Conservation (phyloP, 805 yeast species). For the Candida stauntonica region DNA sequence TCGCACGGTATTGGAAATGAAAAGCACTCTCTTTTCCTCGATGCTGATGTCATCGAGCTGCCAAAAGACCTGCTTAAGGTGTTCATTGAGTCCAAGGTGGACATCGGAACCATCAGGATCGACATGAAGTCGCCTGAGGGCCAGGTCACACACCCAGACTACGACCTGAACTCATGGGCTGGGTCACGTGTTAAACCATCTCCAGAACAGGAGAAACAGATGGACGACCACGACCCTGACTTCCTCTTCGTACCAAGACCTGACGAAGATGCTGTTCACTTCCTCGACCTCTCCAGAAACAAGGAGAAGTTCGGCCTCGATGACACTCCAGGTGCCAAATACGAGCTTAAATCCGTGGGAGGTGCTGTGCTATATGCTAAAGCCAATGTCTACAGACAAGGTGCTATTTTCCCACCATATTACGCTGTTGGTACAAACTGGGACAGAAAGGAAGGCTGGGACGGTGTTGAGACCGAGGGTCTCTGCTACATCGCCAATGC, state of each 20-base stretch:
- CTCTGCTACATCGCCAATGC: conserved; percentile 43
- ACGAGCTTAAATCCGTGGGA: conserved; percentile 42
- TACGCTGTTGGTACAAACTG: conserved; percentile 42
- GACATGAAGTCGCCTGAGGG: conserved; percentile 22
- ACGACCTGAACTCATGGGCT: conserved; percentile 34
- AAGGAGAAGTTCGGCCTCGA: conserved; percentile 13
- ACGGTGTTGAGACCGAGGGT: conserved; percentile 54
- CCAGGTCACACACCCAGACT: conserved; percentile 20
- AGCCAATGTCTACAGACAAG: conserved; percentile 41
- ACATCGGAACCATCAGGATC: conserved; percentile 30
- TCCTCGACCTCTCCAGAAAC: conserved; percentile 11
- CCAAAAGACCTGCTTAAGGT: conserved; percentile 25
- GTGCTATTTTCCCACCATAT: conserved; percentile 42
- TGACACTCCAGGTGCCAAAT: conserved; percentile 1
- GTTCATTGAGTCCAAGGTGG: conserved; percentile 25
- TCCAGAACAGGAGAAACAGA: conserved; percentile 15
- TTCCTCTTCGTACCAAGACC: conserved; percentile 18
- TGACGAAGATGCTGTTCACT: conserved; percentile 10
- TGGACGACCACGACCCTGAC: conserved; percentile 13
- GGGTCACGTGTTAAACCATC: conserved; percentile 28
- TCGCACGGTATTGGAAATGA: conserved; percentile 25
- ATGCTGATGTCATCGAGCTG: conserved; percentile 28
- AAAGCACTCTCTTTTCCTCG: conserved; percentile 28
- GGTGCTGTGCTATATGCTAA: conserved; percentile 46
- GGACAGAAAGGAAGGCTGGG: conserved; percentile 46